A percentile compares a stretch with the other conserved stretches of the same genome.
Conservation (phyloP, 2,329 filamentous ascomycete species). For the Trichoderma polysporum region DNA sequence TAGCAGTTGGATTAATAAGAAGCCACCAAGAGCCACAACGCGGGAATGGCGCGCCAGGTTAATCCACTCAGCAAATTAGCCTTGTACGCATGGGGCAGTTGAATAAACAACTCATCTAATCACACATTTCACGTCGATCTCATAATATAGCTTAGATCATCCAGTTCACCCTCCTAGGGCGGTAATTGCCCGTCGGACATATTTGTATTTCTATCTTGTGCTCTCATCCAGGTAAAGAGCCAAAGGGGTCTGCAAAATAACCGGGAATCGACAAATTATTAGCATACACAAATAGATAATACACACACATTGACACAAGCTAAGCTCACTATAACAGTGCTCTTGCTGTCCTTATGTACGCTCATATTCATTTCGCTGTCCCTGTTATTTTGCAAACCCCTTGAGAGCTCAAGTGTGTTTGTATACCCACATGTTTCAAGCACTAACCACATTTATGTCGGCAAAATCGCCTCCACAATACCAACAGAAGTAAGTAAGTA, state of each 20-base stretch:
- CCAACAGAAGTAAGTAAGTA: not conserved
- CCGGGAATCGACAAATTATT: no score
- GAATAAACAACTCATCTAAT: not conserved
- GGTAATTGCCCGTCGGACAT: slow-evolving; percentile 5
- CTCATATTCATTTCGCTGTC: no score
- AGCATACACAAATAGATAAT: no score
- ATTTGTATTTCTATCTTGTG: not conserved
- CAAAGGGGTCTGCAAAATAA: no score
- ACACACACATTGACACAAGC: no score
- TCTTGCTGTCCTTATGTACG: no score
- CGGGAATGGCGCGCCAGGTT: not conserved
- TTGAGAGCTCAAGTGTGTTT: not conserved
- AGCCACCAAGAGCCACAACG: not conserved
- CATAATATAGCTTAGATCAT: not conserved
- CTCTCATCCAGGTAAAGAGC: no score
- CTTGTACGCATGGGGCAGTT: not conserved
- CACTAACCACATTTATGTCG: not conserved
- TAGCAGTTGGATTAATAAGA: not conserved
- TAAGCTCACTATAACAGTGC: no score
- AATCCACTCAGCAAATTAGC: not conserved
- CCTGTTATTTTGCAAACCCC: no score
- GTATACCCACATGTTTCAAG: not conserved
- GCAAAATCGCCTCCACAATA: slow-evolving; percentile 1
- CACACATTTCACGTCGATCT: not conserved
- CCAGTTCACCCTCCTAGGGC: not conserved